These are phyloP conservation scores for Panaeolus cyanescens DNA, from an alignment of 768 basidiomycete species.

Conservation along the genomic window DNA sequence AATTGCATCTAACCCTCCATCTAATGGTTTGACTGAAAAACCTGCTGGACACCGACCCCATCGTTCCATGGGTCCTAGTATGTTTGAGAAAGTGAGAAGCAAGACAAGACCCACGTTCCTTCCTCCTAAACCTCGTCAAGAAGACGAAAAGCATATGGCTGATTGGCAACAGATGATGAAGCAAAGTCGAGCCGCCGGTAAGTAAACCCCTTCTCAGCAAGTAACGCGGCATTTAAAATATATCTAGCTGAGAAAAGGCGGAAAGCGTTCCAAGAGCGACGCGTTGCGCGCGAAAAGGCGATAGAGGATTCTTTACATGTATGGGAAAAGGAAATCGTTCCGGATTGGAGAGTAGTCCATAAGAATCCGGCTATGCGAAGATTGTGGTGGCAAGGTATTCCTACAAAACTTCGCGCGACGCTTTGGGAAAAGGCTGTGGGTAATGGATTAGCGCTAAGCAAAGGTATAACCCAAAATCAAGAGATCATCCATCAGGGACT, in stretches of 20 bases:
- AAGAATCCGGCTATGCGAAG: conserved; percentile 64
- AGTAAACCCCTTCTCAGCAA: conserved; percentile 19
- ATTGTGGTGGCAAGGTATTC: conserved; percentile 90
- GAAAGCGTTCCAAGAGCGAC: conserved; percentile 62
- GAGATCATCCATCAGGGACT: conserved; percentile 8
- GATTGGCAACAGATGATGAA: conserved; percentile 92
- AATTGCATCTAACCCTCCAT: conserved; percentile 16
- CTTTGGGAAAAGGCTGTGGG: conserved; percentile 90
- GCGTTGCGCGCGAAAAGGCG: conserved; percentile 61
- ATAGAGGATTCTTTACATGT: conserved; percentile 69
- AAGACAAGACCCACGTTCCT: conserved; percentile 82
- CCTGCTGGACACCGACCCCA: conserved; percentile 39
- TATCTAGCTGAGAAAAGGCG: conserved; percentile 68
- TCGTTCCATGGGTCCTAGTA: conserved; percentile 66
- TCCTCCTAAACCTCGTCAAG: conserved; percentile 78
- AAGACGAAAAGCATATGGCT: conserved; percentile 82
- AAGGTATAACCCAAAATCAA: conserved; percentile 51
- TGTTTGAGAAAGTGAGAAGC: conserved; percentile 78
- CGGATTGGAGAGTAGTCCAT: conserved; percentile 80
- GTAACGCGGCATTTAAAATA: conserved; percentile 2
- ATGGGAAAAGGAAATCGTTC: conserved; percentile 81
- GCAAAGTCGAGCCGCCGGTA: conserved; percentile 73
- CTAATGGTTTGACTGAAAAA: conserved; percentile 25
- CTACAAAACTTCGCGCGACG: conserved; percentile 72
- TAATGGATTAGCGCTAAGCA: conserved; percentile 78